A percentile compares a stretch with the other conserved stretches of the same genome.
Conservation (phyloP, 129 eudicot genomes). For the Lactuca sativa region DNA sequence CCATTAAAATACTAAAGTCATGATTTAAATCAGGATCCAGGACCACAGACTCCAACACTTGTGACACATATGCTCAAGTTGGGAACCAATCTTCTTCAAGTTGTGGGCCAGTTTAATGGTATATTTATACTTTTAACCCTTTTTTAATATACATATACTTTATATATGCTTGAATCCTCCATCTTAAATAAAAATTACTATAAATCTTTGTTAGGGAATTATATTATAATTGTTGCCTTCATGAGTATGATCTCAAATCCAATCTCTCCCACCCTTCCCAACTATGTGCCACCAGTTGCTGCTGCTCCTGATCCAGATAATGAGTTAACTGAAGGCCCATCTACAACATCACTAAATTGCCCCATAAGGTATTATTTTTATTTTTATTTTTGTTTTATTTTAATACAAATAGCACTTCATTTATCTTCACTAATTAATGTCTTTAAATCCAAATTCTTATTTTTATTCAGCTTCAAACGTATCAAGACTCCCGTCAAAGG, state of each 20-base stretch:
- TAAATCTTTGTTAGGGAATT: constrained; percentile 48
- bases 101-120: constrained; percentile 84
- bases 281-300: constrained; percentile 52
- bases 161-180: constrained; percentile 11
- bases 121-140: constrained; percentile 13
- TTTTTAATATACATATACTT: constrained; percentile 6
- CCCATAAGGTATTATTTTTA: constrained; percentile 65
- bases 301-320: constrained; percentile 60
- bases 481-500: constrained; percentile 82
- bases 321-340: constrained; percentile 76
- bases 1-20: too few species aligned
- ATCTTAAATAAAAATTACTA: constrained; percentile 6
- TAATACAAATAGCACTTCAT: not conserved
- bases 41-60: constrained; percentile 74
- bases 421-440: not conserved
- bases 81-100: constrained; percentile 90
- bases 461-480: constrained; percentile 58
- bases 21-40: constrained; percentile 49
- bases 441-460: constrained; percentile 15
- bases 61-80: constrained; percentile 51
- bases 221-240: constrained; percentile 57
- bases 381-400: not conserved
- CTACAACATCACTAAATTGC: constrained; percentile 69
- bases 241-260: constrained; percentile 50
- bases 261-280: constrained; percentile 38